Evolutionary conservation across 768 basidiomycete genomes (phyloP).

Genomic region (Leccinum barrowsii): DNA sequence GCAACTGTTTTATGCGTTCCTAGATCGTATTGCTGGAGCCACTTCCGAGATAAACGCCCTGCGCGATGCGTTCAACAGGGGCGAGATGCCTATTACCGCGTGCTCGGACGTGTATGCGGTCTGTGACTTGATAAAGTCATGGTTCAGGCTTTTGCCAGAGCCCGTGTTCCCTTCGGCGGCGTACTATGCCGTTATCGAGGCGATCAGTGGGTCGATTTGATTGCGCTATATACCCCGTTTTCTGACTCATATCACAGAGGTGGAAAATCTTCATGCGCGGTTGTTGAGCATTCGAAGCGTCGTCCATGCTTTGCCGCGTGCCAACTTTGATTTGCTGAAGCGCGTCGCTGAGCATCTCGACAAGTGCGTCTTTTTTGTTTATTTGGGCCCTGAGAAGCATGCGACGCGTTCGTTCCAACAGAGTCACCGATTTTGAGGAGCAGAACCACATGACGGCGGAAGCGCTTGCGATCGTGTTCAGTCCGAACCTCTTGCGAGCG

Average conservation of each 20-base stretch:
- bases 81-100: constrained; percentile 56
- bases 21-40: constrained; percentile 84
- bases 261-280: constrained; percentile 66
- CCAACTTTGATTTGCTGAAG: constrained; percentile 75
- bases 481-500: constrained; percentile 73
- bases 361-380: constrained; percentile 38
- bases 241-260: constrained; percentile 40
- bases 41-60: constrained; percentile 63
- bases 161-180: constrained; percentile 69
- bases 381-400: neutral
- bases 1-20: neutral
- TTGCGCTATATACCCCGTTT: neutral
- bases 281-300: constrained; percentile 61
- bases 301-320: constrained; percentile 64
- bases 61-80: constrained; percentile 74
- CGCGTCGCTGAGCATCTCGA: constrained; percentile 84
- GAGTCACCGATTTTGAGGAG: constrained; percentile 86
- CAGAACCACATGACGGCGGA: constrained; percentile 89
- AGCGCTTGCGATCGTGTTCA: constrained; percentile 81
- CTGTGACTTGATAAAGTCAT: constrained; percentile 79
- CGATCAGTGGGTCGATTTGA: constrained; percentile 52
- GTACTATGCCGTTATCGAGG: constrained; percentile 67
- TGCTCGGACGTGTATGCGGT: constrained; percentile 77
- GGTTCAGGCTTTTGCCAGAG: constrained; percentile 81
- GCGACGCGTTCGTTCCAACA: constrained; percentile 23